A percentile compares a stretch with the other conserved stretches of the same genome.
Evolutionary conservation across 176 grass and related monocot genomes (phyloP).

Genomic region (Phragmites australis): DNA sequence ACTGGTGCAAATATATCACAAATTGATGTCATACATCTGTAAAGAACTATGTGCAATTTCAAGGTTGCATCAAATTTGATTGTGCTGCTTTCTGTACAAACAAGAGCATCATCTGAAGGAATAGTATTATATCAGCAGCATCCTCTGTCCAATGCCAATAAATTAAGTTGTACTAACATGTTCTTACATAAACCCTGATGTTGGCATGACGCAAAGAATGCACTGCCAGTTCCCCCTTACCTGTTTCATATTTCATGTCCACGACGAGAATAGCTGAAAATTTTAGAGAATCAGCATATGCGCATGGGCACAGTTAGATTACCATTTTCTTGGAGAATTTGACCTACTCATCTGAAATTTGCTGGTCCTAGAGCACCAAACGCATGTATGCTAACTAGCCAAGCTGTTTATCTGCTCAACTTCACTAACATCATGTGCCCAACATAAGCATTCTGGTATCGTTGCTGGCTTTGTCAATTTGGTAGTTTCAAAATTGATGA

Average conservation of each 20-base stretch:
- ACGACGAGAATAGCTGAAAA: neutral
- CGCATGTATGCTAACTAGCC: conserved; percentile 35
- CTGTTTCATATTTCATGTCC: conserved; percentile 27
- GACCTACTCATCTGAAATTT: neutral
- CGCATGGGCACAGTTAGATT: neutral
- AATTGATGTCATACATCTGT: too few species aligned
- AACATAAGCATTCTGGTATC: neutral
- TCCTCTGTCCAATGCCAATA: conserved; percentile 27
- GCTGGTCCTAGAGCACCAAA: conserved; percentile 36
- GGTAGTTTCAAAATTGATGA: neutral
- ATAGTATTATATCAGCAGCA: conserved; percentile 23
- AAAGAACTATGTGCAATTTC: too few species aligned
- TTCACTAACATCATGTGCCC: neutral
- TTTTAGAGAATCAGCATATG: neutral
- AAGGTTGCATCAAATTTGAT: too few species aligned
- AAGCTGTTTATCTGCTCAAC: conserved; percentile 21
- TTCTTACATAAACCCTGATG: conserved; percentile 32
- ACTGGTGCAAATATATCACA: too few species aligned
- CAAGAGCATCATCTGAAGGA: too few species aligned
- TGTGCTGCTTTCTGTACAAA: too few species aligned
- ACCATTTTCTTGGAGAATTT: conserved; percentile 23
- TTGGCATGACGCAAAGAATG: conserved; percentile 9
- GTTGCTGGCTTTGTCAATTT: neutral
- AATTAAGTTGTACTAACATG: conserved; percentile 35
- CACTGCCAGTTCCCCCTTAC: neutral